Base-by-base conservation (phyloP, 768 basidiomycete species). In the Boletellus ananiceps region DNA sequence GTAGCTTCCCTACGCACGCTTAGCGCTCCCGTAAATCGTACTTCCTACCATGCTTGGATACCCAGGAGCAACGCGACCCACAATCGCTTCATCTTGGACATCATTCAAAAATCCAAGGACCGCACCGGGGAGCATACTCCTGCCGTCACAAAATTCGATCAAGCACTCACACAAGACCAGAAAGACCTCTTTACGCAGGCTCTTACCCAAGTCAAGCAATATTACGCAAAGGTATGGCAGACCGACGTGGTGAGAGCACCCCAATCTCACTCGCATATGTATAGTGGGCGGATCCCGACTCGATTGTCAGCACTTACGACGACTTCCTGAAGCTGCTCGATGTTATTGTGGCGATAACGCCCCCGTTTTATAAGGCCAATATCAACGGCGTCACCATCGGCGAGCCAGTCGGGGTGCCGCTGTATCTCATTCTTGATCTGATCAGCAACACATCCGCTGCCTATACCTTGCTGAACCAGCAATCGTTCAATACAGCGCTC, bases 361-460 rank as follows among this genome's bases (percentile, higher is more conserved):
- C 56, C 23, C 14, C n/a, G 4, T 51, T 16, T 40, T 47, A 47
- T 36, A 48, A 36, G 16, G 46, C 40, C 4, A 8, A 34, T 18
- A 34, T 8, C 0, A 46, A 45, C 21, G 46, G 42, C 29, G 35
- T 25, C 18, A 6, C 19, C 12, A 37, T 46, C 19, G 44, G 44
- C 25, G 25, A 46, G 44, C 44, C 44, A 7, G 15, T 47, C 12
- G 46, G 33, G 14, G 34, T 36, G 2, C 47, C 47, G 13, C 5
- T 48, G 1, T 36, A 48, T 1, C 40, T 42, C 19, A 7, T 42
- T 13, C 40, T 48, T 29, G 40, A 36, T 29, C 2, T 42, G 5
- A 16, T 48, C 34, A 36, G 40, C 40, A 48, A 48, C 27, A 48
- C 47, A 5, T 14, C 40, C 14, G 47, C 47, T 1, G 47, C 40